These are phyloP conservation scores for Pleurotus sapidus DNA, from an alignment of 768 basidiomycete genomes.

Conservation along the genomic window DNA sequence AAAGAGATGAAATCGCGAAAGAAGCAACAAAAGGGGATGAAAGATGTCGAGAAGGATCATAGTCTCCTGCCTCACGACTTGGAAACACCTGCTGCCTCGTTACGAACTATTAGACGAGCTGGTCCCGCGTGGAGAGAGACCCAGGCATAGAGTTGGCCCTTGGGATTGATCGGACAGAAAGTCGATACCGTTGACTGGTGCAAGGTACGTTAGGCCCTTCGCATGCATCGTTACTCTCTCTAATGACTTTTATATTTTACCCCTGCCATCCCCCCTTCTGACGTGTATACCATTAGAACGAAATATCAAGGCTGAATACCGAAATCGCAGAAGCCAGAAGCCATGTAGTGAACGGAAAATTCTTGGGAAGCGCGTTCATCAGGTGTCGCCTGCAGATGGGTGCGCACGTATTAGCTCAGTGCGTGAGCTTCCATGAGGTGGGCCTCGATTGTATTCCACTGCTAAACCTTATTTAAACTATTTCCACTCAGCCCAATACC, in stretches of 20 bases:
- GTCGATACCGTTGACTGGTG: slow-evolving; percentile 69
- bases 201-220: slow-evolving; percentile 31
- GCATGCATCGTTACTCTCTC: not conserved
- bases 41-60: slow-evolving; percentile 25
- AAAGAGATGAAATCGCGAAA: slow-evolving; percentile 20
- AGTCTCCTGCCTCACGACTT: slow-evolving; percentile 8
- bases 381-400: slow-evolving; percentile 72
- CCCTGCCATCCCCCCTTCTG: too few species aligned
- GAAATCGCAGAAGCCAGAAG: slow-evolving; percentile 39
- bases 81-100: slow-evolving; percentile 21
- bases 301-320: slow-evolving; percentile 46
- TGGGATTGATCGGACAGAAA: slow-evolving; percentile 53
- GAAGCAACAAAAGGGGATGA: slow-evolving; percentile 16
- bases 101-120: slow-evolving; percentile 46
- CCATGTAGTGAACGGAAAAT: slow-evolving; percentile 37
- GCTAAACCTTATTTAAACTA: slow-evolving; percentile 2
- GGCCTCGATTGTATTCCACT: not conserved
- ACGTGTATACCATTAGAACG: slow-evolving; percentile 28
- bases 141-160: slow-evolving; percentile 48
- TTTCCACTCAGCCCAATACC: slow-evolving; percentile 37
- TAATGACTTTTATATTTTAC: too few species aligned
- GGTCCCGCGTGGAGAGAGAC: slow-evolving; percentile 47
- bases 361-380: slow-evolving; percentile 58
- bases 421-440: slow-evolving; percentile 50
- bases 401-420: slow-evolving; percentile 68